Evolutionary conservation across 2,329 filamentous ascomycete species (phyloP).

Genomic region (Bretziella fagacearum): DNA sequence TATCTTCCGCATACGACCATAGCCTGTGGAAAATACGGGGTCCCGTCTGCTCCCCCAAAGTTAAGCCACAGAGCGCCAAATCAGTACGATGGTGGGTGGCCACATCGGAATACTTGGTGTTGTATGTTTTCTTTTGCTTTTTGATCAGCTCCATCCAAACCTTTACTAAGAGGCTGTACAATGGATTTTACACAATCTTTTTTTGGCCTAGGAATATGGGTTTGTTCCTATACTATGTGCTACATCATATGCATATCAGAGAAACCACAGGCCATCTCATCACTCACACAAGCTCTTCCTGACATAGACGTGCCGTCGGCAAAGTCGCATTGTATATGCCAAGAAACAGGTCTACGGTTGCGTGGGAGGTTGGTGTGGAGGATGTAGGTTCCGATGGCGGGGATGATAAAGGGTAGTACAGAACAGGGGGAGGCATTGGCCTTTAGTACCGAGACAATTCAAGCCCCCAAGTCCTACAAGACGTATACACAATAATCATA

Average conservation of each 20-base stretch:
- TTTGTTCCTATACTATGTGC: not conserved
- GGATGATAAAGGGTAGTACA: not conserved
- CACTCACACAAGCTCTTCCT: not conserved
- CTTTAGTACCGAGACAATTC: not conserved
- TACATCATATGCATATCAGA: not conserved
- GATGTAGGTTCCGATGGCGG: not conserved
- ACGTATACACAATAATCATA: not conserved
- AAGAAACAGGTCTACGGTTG: not conserved
- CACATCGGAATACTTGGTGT: slow-evolving; percentile 6
- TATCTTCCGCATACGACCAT: not conserved
- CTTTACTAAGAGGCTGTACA: not conserved
- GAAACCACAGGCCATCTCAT: not conserved
- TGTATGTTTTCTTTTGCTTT: not conserved
- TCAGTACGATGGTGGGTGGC: slow-evolving; percentile 4
- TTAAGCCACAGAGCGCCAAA: slow-evolving; percentile 3
- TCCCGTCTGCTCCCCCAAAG: slow-evolving; percentile 8
- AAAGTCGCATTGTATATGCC: not conserved
- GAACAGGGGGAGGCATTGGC: not conserved
- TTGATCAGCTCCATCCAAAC: not conserved
- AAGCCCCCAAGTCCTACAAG: not conserved
- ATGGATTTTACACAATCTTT: not conserved
- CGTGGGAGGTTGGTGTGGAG: not conserved
- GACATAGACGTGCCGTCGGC: not conserved
- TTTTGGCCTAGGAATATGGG: not conserved
- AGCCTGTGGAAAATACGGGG: slow-evolving; percentile 4